phyloP scores from a whole-genome alignment of 495 filamentous ascomycete species.

The Penicillium maclennaniae region DNA sequence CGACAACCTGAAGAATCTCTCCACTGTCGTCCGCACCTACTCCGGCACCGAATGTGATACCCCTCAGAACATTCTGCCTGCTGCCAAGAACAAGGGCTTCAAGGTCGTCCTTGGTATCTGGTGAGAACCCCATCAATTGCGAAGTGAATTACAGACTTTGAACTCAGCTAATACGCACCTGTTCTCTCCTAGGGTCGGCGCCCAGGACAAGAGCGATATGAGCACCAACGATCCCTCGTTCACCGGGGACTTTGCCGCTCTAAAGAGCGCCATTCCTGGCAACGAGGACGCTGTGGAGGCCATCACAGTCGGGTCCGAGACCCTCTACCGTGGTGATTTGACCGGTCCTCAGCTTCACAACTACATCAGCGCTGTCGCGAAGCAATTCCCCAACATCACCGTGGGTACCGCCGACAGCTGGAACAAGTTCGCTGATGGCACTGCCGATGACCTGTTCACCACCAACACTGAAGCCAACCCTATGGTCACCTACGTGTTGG shows the following conservation, averaged over 20 bases:
- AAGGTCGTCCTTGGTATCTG: constrained; percentile 75
- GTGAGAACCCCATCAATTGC: constrained; percentile 33
- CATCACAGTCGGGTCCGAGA: constrained; percentile 76
- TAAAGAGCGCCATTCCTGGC: constrained; percentile 49
- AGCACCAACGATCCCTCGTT: constrained; percentile 55
- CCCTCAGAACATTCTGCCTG: constrained; percentile 64
- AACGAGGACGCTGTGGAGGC: constrained; percentile 62
- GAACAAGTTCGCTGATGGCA: constrained; percentile 76
- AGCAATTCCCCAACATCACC: constrained; percentile 49
- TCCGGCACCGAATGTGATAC: constrained; percentile 61
- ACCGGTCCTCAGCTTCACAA: constrained; percentile 57
- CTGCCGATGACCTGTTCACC: constrained; percentile 61
- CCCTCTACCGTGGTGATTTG: constrained; percentile 69
- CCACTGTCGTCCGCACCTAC: constrained; percentile 66
- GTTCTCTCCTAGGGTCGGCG: constrained; percentile 54
- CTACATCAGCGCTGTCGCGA: constrained; percentile 61
- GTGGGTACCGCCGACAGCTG: constrained; percentile 79
- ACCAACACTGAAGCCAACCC: constrained; percentile 33
- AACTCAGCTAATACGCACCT: constrained; percentile 6
- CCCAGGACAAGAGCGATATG: constrained; percentile 18
- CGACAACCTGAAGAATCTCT: constrained; percentile 49
- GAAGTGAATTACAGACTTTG: neutral
- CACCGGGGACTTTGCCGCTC: constrained; percentile 56
- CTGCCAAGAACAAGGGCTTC: constrained; percentile 66
- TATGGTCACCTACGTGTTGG: constrained; percentile 61